Conservation (phyloP, 495 filamentous ascomycete species). For the Rhizodiscina lignyota region DNA sequence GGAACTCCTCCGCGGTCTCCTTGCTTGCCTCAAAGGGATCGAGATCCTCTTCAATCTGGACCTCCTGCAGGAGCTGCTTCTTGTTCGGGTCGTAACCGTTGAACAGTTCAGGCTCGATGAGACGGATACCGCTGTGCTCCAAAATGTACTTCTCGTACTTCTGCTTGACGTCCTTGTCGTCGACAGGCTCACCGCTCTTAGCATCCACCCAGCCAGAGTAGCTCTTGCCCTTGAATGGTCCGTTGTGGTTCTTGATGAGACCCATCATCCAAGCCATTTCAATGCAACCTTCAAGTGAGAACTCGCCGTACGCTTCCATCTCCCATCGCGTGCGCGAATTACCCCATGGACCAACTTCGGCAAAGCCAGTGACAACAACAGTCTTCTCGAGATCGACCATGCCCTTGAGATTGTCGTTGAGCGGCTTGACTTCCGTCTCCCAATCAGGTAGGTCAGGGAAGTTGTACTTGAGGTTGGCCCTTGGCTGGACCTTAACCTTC, state of each 20-base stretch:
- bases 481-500: conserved; percentile 79
- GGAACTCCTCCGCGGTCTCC: conserved; percentile 94
- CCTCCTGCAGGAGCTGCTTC: conserved; percentile 95
- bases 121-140: conserved; percentile 91
- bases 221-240: conserved; percentile 89
- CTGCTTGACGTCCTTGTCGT: conserved; percentile 91
- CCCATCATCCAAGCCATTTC: conserved; percentile 99
- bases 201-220: conserved; percentile 96
- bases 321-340: conserved; percentile 97
- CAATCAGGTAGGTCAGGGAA: conserved; percentile 84
- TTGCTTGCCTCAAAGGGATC: conserved; percentile 95
- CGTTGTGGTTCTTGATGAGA: conserved; percentile 95
- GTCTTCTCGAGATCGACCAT: conserved; percentile 99
- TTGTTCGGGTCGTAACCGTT: conserved; percentile 94
- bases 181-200: conserved; percentile 86
- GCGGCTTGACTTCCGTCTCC: conserved; percentile 76
- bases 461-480: conserved; percentile 92
- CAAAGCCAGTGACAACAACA: conserved; percentile 91
- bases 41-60: conserved; percentile 89
- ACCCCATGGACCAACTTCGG: conserved; percentile 95
- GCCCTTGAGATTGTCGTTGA: conserved; percentile 74
- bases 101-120: conserved; percentile 96
- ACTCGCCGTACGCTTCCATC: conserved; percentile 94
- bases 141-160: conserved; percentile 95
- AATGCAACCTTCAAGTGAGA: conserved; percentile 93